Base-by-base conservation (phyloP, 768 basidiomycete species). In the Boletus patriciae region DNA sequence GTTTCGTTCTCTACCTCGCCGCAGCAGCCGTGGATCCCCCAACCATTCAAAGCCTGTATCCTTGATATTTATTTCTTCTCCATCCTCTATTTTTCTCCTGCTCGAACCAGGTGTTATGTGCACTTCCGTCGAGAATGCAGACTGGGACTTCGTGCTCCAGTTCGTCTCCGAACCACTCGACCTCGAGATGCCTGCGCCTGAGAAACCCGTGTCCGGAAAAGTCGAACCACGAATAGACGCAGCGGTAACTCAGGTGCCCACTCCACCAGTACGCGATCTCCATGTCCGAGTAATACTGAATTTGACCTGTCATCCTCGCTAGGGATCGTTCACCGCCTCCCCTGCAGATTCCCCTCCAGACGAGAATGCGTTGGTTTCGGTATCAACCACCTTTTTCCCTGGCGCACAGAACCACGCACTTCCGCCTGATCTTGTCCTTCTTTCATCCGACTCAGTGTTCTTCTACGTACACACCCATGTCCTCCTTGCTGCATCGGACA, bases 351-450 rank as follows among this genome's bases (percentile, higher is more conserved):
- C 73, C 18, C 53, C 70, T 16, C 38, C 53, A 18, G 68, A 83
- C 72, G 78, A 79, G 61, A 80, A 71, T 46, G 73, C 77, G 3
- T 74, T 78, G 50, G 86, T 92, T 54, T 90, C 90, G 2, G 84
- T 93, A 36, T 92, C 90, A 16, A 93, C 91, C 27, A 89, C 89
- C 0, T 93, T 92, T 73, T 86, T 81, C 65, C 89, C 90, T 3
- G 84, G 82, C 37, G 83, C 87, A 4, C 80, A 83, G 56, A 79
- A 80, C 58, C 76, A 81, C 36, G 63, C 80, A 0, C 68, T 78
- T n/a, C 76, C 78, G 2, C 83, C 87, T 1, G 87, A 93, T 67
- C 62, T 84, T 43, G 77, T 87, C 62, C 73, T 91, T 48, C 74
- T 91, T 52, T 85, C 89, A 3, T 78, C 83, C 29, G 92, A 94